Percentiles rank a stretch among this genome's conserved stretches.
phyloP scores from a whole-genome alignment of 176 grass and related monocot genomes.

The Hordeum vulgare region MorexV3_pseudomolecules_assembly NC_058523.1:427732047-427732546 shows the following conservation, averaged over 20 bases:
- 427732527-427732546: not conserved
- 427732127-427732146: not conserved
- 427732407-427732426: constrained; percentile 15
- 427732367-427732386: not conserved
- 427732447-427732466: constrained; percentile 47
- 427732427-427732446: constrained; percentile 28
- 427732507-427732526: not conserved
- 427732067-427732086: not conserved
- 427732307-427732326: not conserved
- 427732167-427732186: not conserved
- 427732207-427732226: constrained; percentile 28
- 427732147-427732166: not conserved
- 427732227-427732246: rapidly evolving
- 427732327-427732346: not conserved
- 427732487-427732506: not conserved
- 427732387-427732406: not conserved
- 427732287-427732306: not conserved
- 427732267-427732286: not conserved
- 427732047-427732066: not conserved
- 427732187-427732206: not conserved
- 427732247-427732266: not conserved
- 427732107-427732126: not conserved
- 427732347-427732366: not conserved
- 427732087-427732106: not conserved
- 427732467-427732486: constrained; percentile 14